Evolutionary conservation across 805 yeast species (phyloP).

Genomic region (Candida vaughaniae): DNA sequence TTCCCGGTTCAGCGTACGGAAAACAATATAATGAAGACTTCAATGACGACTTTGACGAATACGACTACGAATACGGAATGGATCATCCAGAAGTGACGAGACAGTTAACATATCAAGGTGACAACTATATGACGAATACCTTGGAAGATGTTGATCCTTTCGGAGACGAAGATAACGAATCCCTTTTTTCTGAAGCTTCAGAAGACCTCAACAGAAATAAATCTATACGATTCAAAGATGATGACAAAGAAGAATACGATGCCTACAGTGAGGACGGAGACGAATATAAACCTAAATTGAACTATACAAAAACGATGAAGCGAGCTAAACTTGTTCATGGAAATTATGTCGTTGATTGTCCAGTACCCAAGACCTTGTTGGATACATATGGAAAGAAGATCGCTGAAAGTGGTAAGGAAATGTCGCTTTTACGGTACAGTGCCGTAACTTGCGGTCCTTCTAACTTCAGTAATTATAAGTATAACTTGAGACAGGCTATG

Average conservation of each 20-base stretch:
- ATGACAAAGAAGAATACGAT: conserved; percentile 1
- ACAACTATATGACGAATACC: conserved; percentile 39
- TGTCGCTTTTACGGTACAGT: conserved; percentile 85
- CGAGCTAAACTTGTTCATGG: conserved; percentile 43
- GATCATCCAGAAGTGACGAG: conserved; percentile 4
- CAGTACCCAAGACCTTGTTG: conserved; percentile 38
- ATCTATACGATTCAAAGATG: conserved; percentile 9
- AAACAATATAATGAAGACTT: conserved; percentile 17
- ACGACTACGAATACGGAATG: conserved; percentile 4
- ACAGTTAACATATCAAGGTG: conserved; percentile 29
- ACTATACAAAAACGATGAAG: conserved; percentile 43
- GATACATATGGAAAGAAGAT: conserved; percentile 34
- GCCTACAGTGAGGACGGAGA: conserved; percentile 7
- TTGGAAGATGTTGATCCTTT: conserved; percentile 45
- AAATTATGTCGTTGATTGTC: conserved; percentile 44
- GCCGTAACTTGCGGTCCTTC: conserved; percentile 93
- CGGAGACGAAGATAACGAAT: conserved; percentile 38
- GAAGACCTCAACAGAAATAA: conserved; percentile 21
- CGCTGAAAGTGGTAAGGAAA: conserved; percentile 51
- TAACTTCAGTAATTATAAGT: conserved; percentile 58
- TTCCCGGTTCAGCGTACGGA: conserved; percentile 27
- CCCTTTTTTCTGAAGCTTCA: conserved; percentile 41
- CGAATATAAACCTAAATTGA: conserved; percentile 39
- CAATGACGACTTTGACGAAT: conserved; percentile 10
- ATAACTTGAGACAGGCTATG: conserved; percentile 79